Base-by-base conservation (phyloP, 768 basidiomycete genomes). In the Trametes punicea region DNA sequence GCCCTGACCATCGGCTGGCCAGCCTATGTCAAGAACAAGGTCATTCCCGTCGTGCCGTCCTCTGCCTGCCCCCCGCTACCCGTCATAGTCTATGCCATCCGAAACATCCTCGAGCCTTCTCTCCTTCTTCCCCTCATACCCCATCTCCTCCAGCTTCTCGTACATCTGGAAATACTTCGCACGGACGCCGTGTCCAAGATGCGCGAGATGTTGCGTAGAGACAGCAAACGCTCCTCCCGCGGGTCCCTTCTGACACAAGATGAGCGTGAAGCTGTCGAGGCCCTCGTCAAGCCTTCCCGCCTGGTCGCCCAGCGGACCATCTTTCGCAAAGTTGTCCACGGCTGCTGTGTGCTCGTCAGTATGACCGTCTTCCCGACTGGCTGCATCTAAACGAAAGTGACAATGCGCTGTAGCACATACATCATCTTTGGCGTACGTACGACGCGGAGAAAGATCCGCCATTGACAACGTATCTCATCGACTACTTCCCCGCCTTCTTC, bases 251-350 rank as follows among this genome's bases (percentile, higher is more conserved):
- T n/a, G 21, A 45, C 21, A 4, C n/a, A 18, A 39, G 34, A 39
- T 0, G 33, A 56, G 4, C 39, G 47, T 11, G 38, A 36, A 6
- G 30, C 16, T 4, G 54, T 64, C 20, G 30, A 44, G 20, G 7
- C 26, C 6, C 31, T 55, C 47, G 21, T 29, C 11, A 20, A 27
- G 20, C 36, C 38, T 3, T 51, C 31, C 25, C 38, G 30, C 2
- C 23, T 40, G 8, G 18, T 4, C 10, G 46, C 57, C n/a, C 51
- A 59, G 3, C 62, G 56, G 16, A 47, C 27, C 4, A 36, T 49
- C 15, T 63, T 55, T 55, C 56, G 62, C 45, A 21, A 53, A 16
- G 18, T 61, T 51, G 18, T 60, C 26, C 29, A 63, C 47, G 53
- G 25, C 9, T 56, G 36, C 30, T 63, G 27, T 33, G 13, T 54